These are phyloP conservation scores for Earliella scabrosa DNA, from an alignment of 1,284 basidiomycete genomes.

Conservation along the genomic window DNA sequence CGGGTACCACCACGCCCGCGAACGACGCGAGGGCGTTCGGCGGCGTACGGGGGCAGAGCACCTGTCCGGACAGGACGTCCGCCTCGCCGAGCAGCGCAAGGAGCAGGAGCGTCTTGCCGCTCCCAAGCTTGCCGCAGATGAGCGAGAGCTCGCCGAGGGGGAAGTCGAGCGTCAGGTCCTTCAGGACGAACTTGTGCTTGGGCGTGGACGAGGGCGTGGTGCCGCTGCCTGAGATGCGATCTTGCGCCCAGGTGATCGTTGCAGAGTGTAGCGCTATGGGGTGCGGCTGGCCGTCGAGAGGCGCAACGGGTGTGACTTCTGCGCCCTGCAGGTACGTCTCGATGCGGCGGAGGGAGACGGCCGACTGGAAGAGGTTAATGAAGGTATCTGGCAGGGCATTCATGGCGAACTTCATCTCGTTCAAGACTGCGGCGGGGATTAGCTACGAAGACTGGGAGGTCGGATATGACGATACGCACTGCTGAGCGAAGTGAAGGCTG, in stretches of 20 bases:
- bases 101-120: conserved; percentile 84
- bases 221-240: conserved; percentile 76
- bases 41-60: conserved; percentile 82
- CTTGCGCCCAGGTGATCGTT: too few relatives aligned
- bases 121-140: conserved; percentile 83
- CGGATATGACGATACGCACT: too few relatives aligned
- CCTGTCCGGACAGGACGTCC: conserved; percentile 82
- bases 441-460: not conserved
- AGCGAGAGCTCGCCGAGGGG: conserved; percentile 79
- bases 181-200: conserved; percentile 76
- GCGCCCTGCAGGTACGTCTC: conserved; percentile 83
- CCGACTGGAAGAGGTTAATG: conserved; percentile 83
- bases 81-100: conserved; percentile 88
- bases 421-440: conserved; percentile 63
- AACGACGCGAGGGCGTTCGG: conserved; percentile 79
- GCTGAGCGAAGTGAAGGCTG: conserved; percentile 83
- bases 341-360: conserved; percentile 89
- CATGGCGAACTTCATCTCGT: conserved; percentile 83
- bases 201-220: conserved; percentile 71
- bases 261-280: conserved; percentile 34
- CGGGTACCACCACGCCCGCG: conserved; percentile 40
- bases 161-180: conserved; percentile 83
- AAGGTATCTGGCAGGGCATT: conserved; percentile 90
- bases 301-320: conserved; percentile 68
- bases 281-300: conserved; percentile 57